phyloP scores from a whole-genome alignment of 306 rosid species.

The Purshia tridentata region DNA sequence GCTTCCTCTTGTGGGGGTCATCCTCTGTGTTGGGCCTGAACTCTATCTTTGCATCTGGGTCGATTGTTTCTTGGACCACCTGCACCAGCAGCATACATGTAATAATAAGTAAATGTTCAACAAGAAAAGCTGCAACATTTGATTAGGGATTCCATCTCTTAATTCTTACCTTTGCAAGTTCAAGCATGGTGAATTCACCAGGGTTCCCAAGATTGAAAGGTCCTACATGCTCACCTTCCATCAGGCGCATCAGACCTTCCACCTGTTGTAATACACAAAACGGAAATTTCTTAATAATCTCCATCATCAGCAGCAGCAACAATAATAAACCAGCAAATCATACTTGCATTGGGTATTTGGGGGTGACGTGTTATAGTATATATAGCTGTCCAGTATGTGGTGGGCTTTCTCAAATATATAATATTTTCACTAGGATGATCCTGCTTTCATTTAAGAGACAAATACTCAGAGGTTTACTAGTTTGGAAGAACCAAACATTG shows the following conservation, averaged over 20 bases:
- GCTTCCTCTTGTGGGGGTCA: slow-evolving; percentile 98
- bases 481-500: no score
- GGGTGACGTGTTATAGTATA: no score
- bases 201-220: slow-evolving; percentile 99
- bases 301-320: slow-evolving; percentile 5
- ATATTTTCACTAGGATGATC: no score
- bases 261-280: slow-evolving; percentile 47
- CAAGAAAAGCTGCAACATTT: neutral
- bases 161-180: slow-evolving; percentile 82
- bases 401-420: no score
- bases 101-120: neutral
- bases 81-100: slow-evolving; percentile 17
- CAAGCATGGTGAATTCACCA: slow-evolving; percentile 99
- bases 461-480: no score
- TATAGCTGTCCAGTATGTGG: no score
- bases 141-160: neutral
- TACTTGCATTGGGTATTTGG: no score
- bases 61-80: slow-evolving; percentile 98
- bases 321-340: neutral
- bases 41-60: slow-evolving; percentile 88
- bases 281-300: neutral
- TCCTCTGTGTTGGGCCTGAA: slow-evolving; percentile 91
- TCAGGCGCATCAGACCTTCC: slow-evolving; percentile 94
- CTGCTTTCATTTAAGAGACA: no score
- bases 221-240: slow-evolving; percentile 99